Evolutionary conservation across 345 rosid genomes (phyloP).

Genomic region (Lagerstroemia speciosa): DNA sequence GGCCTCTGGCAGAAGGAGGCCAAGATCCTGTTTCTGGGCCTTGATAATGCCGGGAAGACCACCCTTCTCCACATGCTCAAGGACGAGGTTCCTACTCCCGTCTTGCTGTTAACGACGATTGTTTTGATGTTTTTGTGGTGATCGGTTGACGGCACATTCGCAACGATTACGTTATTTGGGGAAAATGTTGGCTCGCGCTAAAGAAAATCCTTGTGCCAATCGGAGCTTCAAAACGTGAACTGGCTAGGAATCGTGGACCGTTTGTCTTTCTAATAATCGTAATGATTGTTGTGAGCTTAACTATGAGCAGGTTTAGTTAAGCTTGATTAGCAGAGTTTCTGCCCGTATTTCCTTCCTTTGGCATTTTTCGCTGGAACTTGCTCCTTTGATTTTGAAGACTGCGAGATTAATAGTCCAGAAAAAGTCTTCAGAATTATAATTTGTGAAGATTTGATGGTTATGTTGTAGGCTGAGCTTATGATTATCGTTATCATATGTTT

Average conservation of each 20-base stretch:
- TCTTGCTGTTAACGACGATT: neutral
- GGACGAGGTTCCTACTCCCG: conserved; percentile 50
- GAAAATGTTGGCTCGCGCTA: neutral
- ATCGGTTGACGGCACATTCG: neutral
- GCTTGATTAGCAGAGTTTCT: neutral
- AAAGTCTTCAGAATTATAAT: neutral
- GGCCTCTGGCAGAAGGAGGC: conserved; percentile 95
- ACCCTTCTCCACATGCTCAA: conserved; percentile 90
- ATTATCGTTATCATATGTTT: neutral
- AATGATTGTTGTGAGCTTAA: neutral
- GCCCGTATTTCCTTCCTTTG: neutral
- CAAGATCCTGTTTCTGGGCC: conserved; percentile 85
- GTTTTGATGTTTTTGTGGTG: neutral
- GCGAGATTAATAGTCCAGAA: neutral
- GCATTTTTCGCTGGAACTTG: neutral
- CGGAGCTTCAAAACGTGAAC: neutral
- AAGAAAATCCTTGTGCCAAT: neutral
- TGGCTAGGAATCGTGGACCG: neutral
- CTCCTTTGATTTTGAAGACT: neutral
- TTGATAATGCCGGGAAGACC: conserved; percentile 91
- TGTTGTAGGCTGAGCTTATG: neutral
- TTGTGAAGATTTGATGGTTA: neutral
- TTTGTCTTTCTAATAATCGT: neutral
- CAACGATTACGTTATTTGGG: neutral
- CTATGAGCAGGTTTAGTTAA: neutral